A percentile compares a stretch with the other conserved stretches of the same genome.
phyloP scores from a whole-genome alignment of 106 monocot species.

The Ottelia alismoides region DNA sequence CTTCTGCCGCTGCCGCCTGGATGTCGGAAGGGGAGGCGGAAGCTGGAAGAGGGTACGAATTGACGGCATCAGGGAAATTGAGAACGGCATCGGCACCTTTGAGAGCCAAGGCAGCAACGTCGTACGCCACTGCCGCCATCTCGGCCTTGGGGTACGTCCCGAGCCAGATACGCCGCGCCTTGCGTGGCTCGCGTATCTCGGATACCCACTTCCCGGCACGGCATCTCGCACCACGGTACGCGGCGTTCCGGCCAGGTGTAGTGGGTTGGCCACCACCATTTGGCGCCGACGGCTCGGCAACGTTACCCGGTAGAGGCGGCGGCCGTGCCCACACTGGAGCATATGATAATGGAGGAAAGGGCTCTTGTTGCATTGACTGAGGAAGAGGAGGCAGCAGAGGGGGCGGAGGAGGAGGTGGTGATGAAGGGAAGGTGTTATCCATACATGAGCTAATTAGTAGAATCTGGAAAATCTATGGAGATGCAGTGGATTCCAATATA shows the following conservation, averaged over 20 bases:
- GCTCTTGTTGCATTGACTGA: too few relatives aligned
- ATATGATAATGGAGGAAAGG: too few relatives aligned
- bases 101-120: constrained; percentile 64
- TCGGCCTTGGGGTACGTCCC: constrained; percentile 65
- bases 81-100: constrained; percentile 56
- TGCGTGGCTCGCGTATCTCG: constrained; percentile 79
- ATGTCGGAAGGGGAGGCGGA: constrained; percentile 53
- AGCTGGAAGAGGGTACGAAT: constrained; percentile 21
- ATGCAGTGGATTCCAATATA: too few relatives aligned
- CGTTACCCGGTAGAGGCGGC: too few relatives aligned
- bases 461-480: too few relatives aligned
- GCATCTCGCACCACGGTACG: constrained; percentile 47
- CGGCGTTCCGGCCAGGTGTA: constrained; percentile 14
- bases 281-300: too few relatives aligned
- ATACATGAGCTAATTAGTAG: too few relatives aligned
- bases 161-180: constrained; percentile 80
- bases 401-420: too few relatives aligned
- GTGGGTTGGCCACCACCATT: background rate
- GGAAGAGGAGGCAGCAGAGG: too few relatives aligned
- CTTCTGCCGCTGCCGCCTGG: constrained; percentile 44
- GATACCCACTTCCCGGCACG: constrained; percentile 85
- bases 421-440: too few relatives aligned
- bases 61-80: constrained; percentile 54
- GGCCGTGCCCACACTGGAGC: too few relatives aligned
- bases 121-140: constrained; percentile 84